These are phyloP conservation scores for Cairneyella variabilis DNA, from an alignment of 495 filamentous ascomycete species.

Conservation along the genomic window DNA sequence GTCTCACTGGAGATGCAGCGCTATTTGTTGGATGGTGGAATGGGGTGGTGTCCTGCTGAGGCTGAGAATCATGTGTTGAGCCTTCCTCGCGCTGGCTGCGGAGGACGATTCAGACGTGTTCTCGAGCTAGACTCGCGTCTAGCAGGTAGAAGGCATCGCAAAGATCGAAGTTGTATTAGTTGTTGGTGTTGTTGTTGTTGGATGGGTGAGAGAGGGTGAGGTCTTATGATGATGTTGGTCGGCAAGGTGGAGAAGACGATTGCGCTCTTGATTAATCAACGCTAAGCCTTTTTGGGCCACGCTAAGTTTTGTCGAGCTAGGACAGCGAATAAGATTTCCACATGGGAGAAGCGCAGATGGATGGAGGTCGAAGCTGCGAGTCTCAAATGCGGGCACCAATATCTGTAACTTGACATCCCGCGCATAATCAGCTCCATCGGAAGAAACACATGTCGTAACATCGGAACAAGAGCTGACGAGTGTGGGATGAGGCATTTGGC, in stretches of 20 bases:
- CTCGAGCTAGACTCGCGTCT: conserved; percentile 27
- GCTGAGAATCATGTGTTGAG: conserved; percentile 23
- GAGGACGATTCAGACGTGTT: conserved; percentile 24
- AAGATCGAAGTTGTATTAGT: neutral
- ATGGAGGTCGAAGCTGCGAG: too few species aligned
- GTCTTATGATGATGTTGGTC: neutral
- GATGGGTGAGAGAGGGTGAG: neutral
- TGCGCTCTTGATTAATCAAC: neutral
- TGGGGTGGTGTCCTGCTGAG: conserved; percentile 20
- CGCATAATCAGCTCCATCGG: too few species aligned
- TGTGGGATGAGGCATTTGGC: too few species aligned
- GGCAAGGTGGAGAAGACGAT: neutral
- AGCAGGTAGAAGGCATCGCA: conserved; percentile 25
- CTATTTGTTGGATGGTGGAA: conserved; percentile 1
- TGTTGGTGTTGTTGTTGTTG: conserved; percentile 3
- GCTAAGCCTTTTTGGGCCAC: neutral
- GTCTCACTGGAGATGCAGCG: conserved; percentile 17
- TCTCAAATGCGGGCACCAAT: too few species aligned
- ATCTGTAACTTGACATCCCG: too few species aligned
- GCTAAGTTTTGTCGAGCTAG: too few species aligned
- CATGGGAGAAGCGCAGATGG: too few species aligned
- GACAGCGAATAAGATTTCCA: too few species aligned
- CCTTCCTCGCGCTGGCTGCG: conserved; percentile 27
- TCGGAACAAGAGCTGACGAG: too few species aligned
- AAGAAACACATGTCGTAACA: too few species aligned